Percentiles rank a stretch among this genome's conserved stretches.
Conservation (phyloP, 768 basidiomycete genomes). For the Rhizopogon roseolus region DNA sequence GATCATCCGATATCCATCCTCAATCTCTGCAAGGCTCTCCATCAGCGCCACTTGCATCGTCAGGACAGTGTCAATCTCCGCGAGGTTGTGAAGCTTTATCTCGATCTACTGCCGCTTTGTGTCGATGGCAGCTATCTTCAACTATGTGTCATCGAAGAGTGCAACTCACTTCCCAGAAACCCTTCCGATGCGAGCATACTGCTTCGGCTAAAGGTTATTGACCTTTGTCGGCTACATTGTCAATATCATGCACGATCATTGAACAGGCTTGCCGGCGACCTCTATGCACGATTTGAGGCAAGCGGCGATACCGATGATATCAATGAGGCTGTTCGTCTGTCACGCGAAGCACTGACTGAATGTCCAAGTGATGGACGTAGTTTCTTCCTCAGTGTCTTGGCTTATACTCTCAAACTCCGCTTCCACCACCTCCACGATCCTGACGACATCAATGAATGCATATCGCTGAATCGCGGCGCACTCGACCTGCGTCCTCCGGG, state of each 20-base stretch:
- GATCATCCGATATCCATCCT: not conserved
- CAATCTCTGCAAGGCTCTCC: not conserved
- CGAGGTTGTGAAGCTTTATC: not conserved
- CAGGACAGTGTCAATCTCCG: not conserved
- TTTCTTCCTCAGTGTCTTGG: not conserved
- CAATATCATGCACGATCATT: not conserved
- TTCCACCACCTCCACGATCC: not conserved
- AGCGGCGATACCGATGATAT: not conserved
- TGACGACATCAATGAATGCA: not conserved
- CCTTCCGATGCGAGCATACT: not conserved
- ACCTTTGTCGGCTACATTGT: not conserved
- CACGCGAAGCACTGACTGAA: slow-evolving; percentile 16
- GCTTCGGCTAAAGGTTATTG: not conserved
- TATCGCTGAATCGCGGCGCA: slow-evolving; percentile 21
- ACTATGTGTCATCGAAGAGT: not conserved
- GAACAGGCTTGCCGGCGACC: not conserved
- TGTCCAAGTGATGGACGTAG: not conserved
- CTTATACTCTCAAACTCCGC: not conserved
- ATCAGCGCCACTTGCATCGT: not conserved
- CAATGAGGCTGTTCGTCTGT: not conserved
- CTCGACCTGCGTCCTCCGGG: slow-evolving; percentile 24
- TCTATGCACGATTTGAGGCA: not conserved
- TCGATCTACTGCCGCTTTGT: not conserved
- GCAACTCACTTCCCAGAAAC: not conserved
- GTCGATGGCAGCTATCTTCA: not conserved